Evolutionary conservation across 2,329 filamentous ascomycete species (phyloP).

Genomic region (Zopfia rhizophila): DNA sequence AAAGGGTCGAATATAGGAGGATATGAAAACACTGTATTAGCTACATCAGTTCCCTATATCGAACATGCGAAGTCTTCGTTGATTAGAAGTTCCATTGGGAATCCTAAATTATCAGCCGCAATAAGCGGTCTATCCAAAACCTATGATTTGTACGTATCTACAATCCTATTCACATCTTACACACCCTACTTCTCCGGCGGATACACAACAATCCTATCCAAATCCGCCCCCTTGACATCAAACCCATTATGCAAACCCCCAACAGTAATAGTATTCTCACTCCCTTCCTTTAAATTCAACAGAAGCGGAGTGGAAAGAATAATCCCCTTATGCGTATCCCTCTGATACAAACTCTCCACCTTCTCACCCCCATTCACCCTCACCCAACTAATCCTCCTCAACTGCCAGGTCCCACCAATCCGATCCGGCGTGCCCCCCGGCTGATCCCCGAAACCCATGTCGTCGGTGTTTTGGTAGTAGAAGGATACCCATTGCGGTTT

Average conservation of each 20-base stretch:
- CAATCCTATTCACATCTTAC: too few species aligned
- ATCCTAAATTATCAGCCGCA: too few species aligned
- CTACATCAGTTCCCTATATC: too few species aligned
- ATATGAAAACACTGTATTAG: too few species aligned
- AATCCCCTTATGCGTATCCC: conserved; percentile 69
- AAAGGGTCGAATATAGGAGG: too few species aligned
- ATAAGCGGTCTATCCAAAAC: too few species aligned
- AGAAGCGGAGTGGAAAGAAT: conserved; percentile 67
- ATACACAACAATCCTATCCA: conserved; percentile 70
- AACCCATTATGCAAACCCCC: conserved; percentile 67
- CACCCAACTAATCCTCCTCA: conserved; percentile 69
- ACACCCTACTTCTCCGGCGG: conserved; percentile 62
- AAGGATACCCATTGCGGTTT: conserved; percentile 68
- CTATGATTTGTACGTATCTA: too few species aligned
- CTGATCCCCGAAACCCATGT: conserved; percentile 68
- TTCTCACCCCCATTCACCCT: conserved; percentile 65
- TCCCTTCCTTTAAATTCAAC: conserved; percentile 64
- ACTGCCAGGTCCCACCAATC: conserved; percentile 68
- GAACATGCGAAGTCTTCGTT: too few species aligned
- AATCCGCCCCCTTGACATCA: conserved; percentile 66
- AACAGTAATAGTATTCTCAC: conserved; percentile 68
- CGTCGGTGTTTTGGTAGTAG: conserved; percentile 69
- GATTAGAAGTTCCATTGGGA: too few species aligned
- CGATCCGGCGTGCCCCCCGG: conserved; percentile 67
- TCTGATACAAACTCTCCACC: conserved; percentile 63